phyloP scores from a whole-genome alignment of 2,329 filamentous ascomycete species.

The Bipolaris zeicola region DNA sequence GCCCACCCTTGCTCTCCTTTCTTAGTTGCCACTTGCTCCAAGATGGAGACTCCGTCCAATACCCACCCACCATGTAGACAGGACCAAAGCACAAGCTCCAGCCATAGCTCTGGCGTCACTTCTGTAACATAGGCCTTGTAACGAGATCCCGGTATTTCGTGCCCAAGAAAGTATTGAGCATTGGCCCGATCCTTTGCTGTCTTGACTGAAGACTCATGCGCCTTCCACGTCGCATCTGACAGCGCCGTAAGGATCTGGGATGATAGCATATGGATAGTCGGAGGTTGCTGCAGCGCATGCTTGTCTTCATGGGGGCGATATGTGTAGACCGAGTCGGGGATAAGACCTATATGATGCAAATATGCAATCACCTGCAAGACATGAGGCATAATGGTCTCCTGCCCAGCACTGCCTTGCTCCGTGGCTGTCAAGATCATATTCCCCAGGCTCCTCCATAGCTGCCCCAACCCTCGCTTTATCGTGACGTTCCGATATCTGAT shows the following conservation, averaged over 20 bases:
- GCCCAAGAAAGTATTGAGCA: conserved; percentile 49
- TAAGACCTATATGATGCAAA: conserved; percentile 54
- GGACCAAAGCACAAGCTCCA: conserved; percentile 59
- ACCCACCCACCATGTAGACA: conserved; percentile 57
- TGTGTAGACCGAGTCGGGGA: conserved; percentile 54
- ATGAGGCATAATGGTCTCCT: conserved; percentile 47
- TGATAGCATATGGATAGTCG: conserved; percentile 55
- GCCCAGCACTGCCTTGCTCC: conserved; percentile 21
- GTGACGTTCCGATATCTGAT: conserved; percentile 25
- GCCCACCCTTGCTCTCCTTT: conserved; percentile 32
- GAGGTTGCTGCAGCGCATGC: conserved; percentile 53
- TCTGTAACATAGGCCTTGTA: conserved; percentile 50
- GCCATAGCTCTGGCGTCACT: conserved; percentile 55
- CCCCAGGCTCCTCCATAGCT: conserved; percentile 55
- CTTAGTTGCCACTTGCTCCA: conserved; percentile 38
- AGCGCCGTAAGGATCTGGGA: conserved; percentile 56
- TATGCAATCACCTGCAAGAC: conserved; percentile 56
- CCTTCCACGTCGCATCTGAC: conserved; percentile 58
- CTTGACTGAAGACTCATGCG: conserved; percentile 49
- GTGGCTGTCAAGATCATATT: conserved; percentile 51
- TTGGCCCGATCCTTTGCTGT: conserved; percentile 38
- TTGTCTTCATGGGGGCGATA: conserved; percentile 43
- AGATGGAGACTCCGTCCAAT: conserved; percentile 49
- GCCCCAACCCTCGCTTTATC: conserved; percentile 49
- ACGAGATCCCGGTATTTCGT: conserved; percentile 52